phyloP scores from a whole-genome alignment of 2,329 filamentous ascomycete species.

The Scedosporium minutisporum region DNA sequence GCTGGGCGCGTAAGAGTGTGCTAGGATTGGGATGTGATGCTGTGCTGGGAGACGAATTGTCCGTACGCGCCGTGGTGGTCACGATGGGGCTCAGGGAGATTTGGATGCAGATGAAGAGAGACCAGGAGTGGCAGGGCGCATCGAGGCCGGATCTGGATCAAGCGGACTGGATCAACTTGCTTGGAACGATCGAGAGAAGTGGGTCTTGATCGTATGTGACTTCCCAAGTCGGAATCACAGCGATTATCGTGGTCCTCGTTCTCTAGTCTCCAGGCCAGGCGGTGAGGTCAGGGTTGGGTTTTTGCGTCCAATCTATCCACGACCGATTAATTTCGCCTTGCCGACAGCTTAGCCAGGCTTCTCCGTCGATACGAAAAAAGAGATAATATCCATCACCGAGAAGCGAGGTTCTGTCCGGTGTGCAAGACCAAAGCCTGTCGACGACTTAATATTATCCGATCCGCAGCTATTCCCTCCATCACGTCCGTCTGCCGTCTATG shows the following conservation, averaged over 20 bases:
- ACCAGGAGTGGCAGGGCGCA: too few relatives aligned
- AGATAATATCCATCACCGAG: background rate
- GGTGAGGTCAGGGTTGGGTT: background rate
- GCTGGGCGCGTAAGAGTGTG: background rate
- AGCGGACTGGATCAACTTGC: too few relatives aligned
- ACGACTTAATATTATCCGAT: background rate
- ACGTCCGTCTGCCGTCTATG: background rate
- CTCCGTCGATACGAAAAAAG: background rate
- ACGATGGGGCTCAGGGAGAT: too few relatives aligned
- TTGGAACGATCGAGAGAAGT: too few relatives aligned
- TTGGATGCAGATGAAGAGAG: too few relatives aligned
- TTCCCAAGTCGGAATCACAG: too few relatives aligned
- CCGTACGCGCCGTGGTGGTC: background rate
- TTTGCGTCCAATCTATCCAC: background rate
- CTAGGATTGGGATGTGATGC: background rate
- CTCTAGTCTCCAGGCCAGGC: too few relatives aligned
- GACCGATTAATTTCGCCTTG: background rate
- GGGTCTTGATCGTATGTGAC: too few relatives aligned
- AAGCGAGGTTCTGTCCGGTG: background rate
- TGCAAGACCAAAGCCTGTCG: background rate
- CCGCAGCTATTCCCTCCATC: background rate
- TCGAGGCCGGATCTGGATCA: too few relatives aligned
- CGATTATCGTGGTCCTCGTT: too few relatives aligned
- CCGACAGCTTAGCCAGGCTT: background rate
- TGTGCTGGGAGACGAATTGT: background rate